Evolutionary conservation across 1,139 yeast species (phyloP), one percentile per base, ranked within the genome.

Genomic region (Yarrowia galli): DNA sequence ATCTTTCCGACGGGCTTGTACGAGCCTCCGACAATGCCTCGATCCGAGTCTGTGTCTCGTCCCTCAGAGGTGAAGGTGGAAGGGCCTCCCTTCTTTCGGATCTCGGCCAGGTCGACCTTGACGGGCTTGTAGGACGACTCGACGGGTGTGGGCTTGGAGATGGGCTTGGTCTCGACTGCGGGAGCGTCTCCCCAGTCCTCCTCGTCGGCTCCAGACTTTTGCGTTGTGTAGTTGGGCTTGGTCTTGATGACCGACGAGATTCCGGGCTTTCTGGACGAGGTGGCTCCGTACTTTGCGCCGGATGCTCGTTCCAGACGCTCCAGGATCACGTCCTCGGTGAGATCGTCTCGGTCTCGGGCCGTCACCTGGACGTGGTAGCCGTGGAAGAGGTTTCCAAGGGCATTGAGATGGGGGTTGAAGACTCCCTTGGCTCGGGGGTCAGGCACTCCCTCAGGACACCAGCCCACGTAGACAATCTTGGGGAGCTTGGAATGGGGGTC

Each of bases 281-380:
- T 69, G 68, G 87, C 85, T 5, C 97, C 89, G 79, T 95, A 95
- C 76, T 97, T 87, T 28, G 99, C 97, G 73, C 99, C 99, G 1
- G 98, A 91, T 49, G 99, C 97, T 72, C 92, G 89, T 71, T 91
- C 88, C 65, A 96, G 88, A 73, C 92, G 87, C 68, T 87, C 83
- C 72, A 92, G 78, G 71, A 95, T 85, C 70, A 90, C 96, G 42
- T 84, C 83, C 63, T 89, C 91, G 73, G 91, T 91, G 76, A 96
- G 84, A 76, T 96, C 99, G 75, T 92, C 97, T 67, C 86, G 84
- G 75, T 91, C 96, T 79, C 98, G 87, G n/a, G 98, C 99, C 54
- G 98, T 92, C 72, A 96, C 88, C 79, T 95, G 98, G 68, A 95
- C 93, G 76, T 95, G 99, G 79, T 93, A 95, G 48, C 97, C 97